These are phyloP conservation scores for Lablab purpureus DNA, from an alignment of 306 rosid species.

Conservation along the genomic window DNA sequence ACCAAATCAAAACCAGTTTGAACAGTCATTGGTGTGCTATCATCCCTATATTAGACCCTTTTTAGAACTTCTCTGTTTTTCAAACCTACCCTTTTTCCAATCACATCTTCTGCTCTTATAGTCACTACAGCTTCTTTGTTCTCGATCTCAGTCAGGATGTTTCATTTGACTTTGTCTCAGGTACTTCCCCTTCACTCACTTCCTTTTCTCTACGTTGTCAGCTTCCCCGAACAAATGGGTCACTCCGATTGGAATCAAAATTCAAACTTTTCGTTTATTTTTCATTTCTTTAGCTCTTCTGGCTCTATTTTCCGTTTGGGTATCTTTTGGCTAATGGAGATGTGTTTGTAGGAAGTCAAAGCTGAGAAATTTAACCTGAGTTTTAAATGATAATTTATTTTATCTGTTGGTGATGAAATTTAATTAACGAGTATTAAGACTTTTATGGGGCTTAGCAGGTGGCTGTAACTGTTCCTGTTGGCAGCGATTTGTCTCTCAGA, in stretches of 20 bases:
- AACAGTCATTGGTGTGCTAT: not conserved
- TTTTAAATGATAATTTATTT: not conserved
- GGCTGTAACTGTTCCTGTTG: constrained; percentile 53
- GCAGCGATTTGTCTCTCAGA: constrained; percentile 54
- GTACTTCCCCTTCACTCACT: constrained; percentile 22
- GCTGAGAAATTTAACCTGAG: constrained; percentile 5
- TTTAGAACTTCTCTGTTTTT: not conserved
- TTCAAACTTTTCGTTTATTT: constrained; percentile 28
- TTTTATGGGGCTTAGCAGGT: constrained; percentile 46
- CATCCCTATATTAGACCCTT: constrained; percentile 18
- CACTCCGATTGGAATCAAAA: constrained; percentile 21
- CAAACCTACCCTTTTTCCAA: not conserved
- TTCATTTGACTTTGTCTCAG: constrained; percentile 54
- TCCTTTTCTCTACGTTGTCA: constrained; percentile 24
- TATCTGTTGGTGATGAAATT: constrained; percentile 8
- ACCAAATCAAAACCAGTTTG: not conserved
- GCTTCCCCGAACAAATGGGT: not conserved
- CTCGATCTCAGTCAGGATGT: constrained; percentile 45
- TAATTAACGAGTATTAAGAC: constrained; percentile 3
- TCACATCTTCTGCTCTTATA: constrained; percentile 2
- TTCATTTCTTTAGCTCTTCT: not conserved
- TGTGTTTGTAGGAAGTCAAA: constrained; percentile 8
- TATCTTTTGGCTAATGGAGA: not conserved
- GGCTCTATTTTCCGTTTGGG: constrained; percentile 21
- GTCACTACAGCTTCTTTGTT: not conserved